A percentile compares a stretch with the other conserved stretches of the same genome.
Conservation (phyloP, 305 asterid genomes). For the Fraxinus nigra region DNA sequence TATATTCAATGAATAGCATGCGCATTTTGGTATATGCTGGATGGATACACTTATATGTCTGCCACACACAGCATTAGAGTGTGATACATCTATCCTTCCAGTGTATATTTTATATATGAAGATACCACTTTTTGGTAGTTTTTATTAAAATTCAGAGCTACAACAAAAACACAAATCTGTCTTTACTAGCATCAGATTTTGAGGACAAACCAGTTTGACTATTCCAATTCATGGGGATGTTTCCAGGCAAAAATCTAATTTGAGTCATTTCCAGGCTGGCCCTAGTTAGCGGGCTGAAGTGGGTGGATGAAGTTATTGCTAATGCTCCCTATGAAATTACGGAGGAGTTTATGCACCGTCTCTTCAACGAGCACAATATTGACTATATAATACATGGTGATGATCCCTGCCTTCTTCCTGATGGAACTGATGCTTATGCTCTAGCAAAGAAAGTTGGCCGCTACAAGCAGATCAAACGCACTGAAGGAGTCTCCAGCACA, state of each 20-base stretch:
- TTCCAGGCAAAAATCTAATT: conserved; percentile 30
- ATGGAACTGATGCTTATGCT: conserved; percentile 96
- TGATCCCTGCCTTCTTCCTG: conserved; percentile 93
- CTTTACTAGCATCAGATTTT: conserved; percentile 1
- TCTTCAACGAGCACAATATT: conserved; percentile 79
- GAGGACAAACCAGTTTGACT: conserved; percentile 1
- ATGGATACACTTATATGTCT: background rate
- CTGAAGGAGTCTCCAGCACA: conserved; percentile 96
- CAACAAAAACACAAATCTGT: background rate
- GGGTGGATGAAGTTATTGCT: conserved; percentile 96
- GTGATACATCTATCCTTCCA: background rate
- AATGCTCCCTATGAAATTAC: conserved; percentile 87
- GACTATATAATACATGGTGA: conserved; percentile 93
- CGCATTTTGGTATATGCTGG: background rate
- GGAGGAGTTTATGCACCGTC: conserved; percentile 78
- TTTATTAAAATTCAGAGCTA: background rate
- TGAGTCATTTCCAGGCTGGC: conserved; percentile 56
- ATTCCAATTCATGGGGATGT: background rate
- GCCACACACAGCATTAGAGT: background rate
- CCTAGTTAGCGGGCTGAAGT: conserved; percentile 89
- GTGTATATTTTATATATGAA: background rate
- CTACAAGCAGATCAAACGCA: conserved; percentile 92
- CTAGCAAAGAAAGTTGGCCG: conserved; percentile 90
- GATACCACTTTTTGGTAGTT: background rate
- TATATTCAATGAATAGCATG: background rate